A percentile compares a stretch with the other conserved stretches of the same genome.
Evolutionary conservation across 257 asterid species (phyloP).

Genomic region (Solanum rostratum): DNA sequence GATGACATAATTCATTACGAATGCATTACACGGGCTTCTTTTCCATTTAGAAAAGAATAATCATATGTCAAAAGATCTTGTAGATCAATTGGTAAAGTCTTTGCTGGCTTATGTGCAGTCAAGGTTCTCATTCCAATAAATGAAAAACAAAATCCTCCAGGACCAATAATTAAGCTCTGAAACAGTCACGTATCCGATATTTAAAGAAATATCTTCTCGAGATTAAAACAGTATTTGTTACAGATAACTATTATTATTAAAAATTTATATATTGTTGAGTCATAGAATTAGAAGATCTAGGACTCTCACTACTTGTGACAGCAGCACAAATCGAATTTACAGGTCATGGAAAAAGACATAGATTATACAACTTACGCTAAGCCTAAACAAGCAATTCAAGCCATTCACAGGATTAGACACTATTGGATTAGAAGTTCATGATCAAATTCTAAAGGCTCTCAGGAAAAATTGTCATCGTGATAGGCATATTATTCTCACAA

Average conservation of each 20-base stretch:
- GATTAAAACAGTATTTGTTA: not conserved
- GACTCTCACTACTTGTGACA: not conserved
- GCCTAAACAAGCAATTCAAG: not conserved
- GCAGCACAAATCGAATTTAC: not conserved
- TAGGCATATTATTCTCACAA: not conserved
- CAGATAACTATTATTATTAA: not conserved
- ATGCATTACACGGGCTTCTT: not conserved
- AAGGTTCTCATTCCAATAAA: not conserved
- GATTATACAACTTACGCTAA: not conserved
- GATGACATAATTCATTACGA: not conserved
- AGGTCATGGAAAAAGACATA: not conserved
- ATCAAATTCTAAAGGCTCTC: not conserved
- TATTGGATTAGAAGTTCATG: not conserved
- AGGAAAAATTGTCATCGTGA: not conserved
- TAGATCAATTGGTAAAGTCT: not conserved
- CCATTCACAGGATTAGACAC: not conserved
- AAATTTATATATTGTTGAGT: not conserved
- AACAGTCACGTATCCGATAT: not conserved
- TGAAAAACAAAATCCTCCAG: not conserved
- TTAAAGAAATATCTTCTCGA: not conserved
- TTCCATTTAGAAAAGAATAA: not conserved
- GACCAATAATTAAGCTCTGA: not conserved
- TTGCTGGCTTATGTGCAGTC: not conserved
- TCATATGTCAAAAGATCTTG: not conserved
- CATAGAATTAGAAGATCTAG: not conserved